A percentile compares a stretch with the other conserved stretches of the same genome.
phyloP scores from a whole-genome alignment of 139 green algal species.

The Chlorella sp. region DNA sequence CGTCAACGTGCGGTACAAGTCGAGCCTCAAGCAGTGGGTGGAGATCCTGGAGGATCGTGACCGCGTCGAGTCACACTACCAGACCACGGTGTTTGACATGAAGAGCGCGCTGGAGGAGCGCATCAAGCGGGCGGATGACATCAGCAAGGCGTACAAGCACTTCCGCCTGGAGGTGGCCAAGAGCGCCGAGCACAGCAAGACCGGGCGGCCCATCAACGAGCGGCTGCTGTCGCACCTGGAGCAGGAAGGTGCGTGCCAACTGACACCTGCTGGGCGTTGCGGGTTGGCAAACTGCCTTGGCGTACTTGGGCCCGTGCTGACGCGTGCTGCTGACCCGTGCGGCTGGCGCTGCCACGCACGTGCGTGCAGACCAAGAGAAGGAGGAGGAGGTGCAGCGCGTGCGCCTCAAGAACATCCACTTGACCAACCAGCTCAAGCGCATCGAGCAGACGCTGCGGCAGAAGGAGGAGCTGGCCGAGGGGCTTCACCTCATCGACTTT shows the following conservation, averaged over 20 bases:
- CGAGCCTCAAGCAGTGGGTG: conserved; percentile 48
- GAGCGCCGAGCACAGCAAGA: conserved; percentile 44
- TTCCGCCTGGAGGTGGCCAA: conserved; percentile 59
- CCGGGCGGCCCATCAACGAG: conserved; percentile 34
- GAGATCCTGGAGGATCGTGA: conserved; percentile 44
- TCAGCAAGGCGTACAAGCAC: conserved; percentile 47
- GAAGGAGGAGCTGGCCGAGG: conserved; percentile 65
- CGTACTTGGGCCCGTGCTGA: no score
- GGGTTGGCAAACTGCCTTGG: no score
- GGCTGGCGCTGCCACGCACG: no score
- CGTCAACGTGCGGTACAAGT: conserved; percentile 43
- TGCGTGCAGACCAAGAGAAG: conserved; percentile 37
- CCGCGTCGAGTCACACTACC: conserved; percentile 42
- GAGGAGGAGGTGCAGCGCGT: conserved; percentile 58
- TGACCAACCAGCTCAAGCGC: conserved; percentile 44
- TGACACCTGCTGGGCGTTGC: not conserved
- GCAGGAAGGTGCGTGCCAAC: conserved; percentile 22
- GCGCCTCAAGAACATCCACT: conserved; percentile 61
- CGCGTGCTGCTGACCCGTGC: no score
- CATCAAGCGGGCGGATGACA: conserved; percentile 51
- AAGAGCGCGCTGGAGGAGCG: conserved; percentile 30
- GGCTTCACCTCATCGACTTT: conserved; percentile 90
- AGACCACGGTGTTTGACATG: conserved; percentile 47
- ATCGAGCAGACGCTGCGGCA: conserved; percentile 38
- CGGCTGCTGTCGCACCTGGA: conserved; percentile 45